Base-by-base conservation (phyloP, 2,329 filamentous ascomycete species). In the Clarireedia hainanense region DNA sequence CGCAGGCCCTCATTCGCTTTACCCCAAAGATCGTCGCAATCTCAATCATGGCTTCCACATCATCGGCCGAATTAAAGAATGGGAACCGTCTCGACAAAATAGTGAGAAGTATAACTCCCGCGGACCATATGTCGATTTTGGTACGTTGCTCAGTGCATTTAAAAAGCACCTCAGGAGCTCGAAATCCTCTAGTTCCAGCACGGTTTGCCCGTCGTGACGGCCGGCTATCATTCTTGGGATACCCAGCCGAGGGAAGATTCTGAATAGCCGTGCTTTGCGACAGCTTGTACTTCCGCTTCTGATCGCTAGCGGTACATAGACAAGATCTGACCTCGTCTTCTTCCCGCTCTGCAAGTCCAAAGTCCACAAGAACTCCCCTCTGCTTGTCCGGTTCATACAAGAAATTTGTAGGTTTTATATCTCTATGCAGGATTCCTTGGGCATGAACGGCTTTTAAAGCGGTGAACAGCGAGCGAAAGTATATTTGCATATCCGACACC, bases 51-150 rank as follows among this genome's bases (percentile, higher is more conserved):
- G 94, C 94, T 68, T 99, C 94, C 48, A 99, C 88, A 66, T 99
- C 94, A 70, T 99, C 94, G n/a, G 91, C 87, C 47, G 89, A 95
- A 73, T 99, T 96, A 78, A 99, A 99, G 73, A 99, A 99, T 1
- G 94, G 94, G 66, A 99, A 99, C 4, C 94, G 85, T 56, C 88
- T 87, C 42, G 89, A 92, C 14, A 99, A 77, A 60, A 99, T 87
- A 0, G 94, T 99, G n/a, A 99, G 77, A 2, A 99, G 79, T 55
- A 99, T 95, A n/a, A 99, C 91, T 43, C 94, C 94, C 0, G 86
- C 91, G 24, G 90, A 96, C 94, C 94, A 99, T 62, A 99, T 87
- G 69, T 99, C 94, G 63, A 99, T 94, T 64, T 92, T 87, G 45
- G 88, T 92, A 4, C 87, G 95, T 71, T 99, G 94, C 61, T 91